Base-by-base conservation (phyloP, 768 basidiomycete genomes). In the Heimioporus sp. region DNA sequence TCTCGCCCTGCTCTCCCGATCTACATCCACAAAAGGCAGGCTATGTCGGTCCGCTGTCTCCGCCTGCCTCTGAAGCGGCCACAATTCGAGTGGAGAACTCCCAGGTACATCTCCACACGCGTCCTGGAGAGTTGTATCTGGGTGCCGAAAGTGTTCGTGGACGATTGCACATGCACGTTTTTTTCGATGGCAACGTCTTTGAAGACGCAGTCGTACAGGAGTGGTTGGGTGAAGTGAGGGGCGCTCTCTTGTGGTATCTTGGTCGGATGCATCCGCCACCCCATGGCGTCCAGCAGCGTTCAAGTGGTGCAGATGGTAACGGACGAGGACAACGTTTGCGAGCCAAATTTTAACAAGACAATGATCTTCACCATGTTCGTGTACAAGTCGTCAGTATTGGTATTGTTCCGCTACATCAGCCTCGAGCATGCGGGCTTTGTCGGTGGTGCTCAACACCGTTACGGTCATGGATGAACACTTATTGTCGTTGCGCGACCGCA, bases 131-230 rank as follows among this genome's bases (percentile, higher is more conserved):
- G 11, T 30, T 45, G 21, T 52, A 80, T 57, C 66, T 80, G 1
- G 75, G 76, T 10, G 72, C 76, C 17, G 53, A 66, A 9, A 77
- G 71, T 7, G 56, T 60, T 4, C 59, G 61, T 7, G 58, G 68
- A 17, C 60, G 70, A 36, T 56, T 80, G 24, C 52, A 55, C 7
- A 43, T 79, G 8, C 40, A 59, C 15, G 13, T 69, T 13, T 75
- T 52, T 59, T 75, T 63, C 59, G 80, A 81, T 55, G 66, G 57
- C 30, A 77, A 80, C 57, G 74, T 75, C 1, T 78, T 73, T 46
- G 66, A 72, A 0, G 60, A 65, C 10, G 65, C 53, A 7, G 47
- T 72, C 5, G 68, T 78, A 20, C 51, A 60, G 16, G 78, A 77
- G 62, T 80, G 77, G 75, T 45, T 80, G 35, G 55, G 63, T 3